Percentiles rank a stretch among this genome's conserved stretches.
These are phyloP conservation scores for Trichoderma sp. DNA, from an alignment of 2,329 filamentous ascomycete genomes.

Conservation along the genomic window DNA sequence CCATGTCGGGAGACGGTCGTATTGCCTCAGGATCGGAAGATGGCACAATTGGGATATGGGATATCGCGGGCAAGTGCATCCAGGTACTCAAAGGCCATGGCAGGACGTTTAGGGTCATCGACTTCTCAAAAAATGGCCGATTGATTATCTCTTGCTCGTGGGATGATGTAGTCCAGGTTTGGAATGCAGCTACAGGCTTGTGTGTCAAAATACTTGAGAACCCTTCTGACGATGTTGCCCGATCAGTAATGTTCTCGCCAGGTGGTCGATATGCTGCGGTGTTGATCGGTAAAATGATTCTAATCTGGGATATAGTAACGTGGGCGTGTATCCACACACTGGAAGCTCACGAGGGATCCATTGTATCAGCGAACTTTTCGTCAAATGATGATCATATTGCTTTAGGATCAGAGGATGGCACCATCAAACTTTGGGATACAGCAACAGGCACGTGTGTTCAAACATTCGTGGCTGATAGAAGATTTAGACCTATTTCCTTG, in stretches of 20 bases:
- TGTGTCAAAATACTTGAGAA: not conserved
- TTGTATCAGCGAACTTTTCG: not conserved
- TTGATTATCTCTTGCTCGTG: not conserved
- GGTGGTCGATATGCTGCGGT: not conserved
- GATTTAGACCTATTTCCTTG: not conserved
- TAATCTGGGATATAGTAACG: not conserved
- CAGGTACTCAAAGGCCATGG: conserved; percentile 11
- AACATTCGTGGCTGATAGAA: not conserved
- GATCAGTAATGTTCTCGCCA: conserved; percentile 4
- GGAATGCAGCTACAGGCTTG: not conserved
- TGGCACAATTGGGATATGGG: conserved; percentile 1
- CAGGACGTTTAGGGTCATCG: not conserved
- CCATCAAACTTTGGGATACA: not conserved
- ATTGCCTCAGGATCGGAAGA: not conserved
- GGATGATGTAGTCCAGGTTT: not conserved
- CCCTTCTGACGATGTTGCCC: not conserved
- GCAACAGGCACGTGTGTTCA: not conserved
- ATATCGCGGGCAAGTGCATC: conserved; percentile 5
- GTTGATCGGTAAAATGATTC: accelerated
- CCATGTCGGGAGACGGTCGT: not conserved
- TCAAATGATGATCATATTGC: not conserved
- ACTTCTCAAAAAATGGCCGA: not conserved
- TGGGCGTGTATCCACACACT: not conserved
- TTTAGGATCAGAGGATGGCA: not conserved
- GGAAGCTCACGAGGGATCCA: not conserved